Evolutionary conservation across 257 asterid species (phyloP).

Genomic region (Nicotiana tomentosiformis): DNA sequence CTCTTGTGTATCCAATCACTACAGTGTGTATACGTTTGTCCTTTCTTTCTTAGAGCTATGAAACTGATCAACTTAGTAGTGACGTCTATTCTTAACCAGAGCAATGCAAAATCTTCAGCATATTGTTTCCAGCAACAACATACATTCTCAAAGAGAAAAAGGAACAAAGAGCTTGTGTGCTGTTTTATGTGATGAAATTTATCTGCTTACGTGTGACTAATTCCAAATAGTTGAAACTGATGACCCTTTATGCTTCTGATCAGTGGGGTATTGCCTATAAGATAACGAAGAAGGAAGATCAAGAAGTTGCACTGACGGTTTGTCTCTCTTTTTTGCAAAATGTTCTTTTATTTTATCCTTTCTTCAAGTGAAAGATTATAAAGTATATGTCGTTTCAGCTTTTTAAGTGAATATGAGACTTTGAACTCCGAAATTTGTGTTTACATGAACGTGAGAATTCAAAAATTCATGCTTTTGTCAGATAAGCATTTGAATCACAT

Average conservation of each 20-base stretch:
- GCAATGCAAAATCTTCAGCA: neutral
- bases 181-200: neutral
- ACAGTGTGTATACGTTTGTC: neutral
- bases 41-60: neutral
- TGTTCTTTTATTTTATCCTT: neutral
- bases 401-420: neutral
- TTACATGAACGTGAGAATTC: neutral
- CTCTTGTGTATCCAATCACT: neutral
- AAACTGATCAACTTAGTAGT: neutral
- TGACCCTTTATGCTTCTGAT: neutral
- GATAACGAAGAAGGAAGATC: conserved; percentile 58
- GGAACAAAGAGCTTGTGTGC: neutral
- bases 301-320: conserved; percentile 72
- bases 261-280: conserved; percentile 99
- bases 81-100: neutral
- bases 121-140: neutral
- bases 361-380: neutral
- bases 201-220: neutral
- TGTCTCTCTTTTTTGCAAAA: neutral
- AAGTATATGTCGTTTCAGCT: neutral
- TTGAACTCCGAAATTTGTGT: neutral
- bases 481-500: neutral
- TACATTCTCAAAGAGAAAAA: neutral
- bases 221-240: conserved; percentile 3
- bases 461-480: neutral